Base-by-base conservation (phyloP, 1,284 basidiomycete species). In the Fomitopsis palustris region DNA sequence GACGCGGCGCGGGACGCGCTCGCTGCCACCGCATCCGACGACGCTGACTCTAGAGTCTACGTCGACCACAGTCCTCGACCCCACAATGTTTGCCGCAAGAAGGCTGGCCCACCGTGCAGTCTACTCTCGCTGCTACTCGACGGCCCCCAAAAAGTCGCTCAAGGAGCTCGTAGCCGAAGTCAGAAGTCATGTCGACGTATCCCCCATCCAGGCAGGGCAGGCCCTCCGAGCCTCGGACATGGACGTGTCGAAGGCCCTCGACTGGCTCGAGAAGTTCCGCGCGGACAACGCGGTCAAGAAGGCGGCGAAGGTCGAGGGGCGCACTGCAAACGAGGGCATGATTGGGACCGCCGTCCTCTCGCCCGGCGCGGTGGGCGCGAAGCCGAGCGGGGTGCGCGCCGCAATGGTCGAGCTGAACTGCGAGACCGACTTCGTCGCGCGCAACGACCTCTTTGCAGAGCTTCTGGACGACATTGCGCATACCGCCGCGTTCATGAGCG, bases 381-480 rank as follows among this genome's bases (percentile, higher is more conserved):
- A 69, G 17, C 68, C 70, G 39, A 76, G 79, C 4, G 82, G 83
- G 27, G 79, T 92, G 43, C 83, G 92, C 27, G 94, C 91, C 6
- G 87, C 89, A 14, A 92, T 98, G 81, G 80, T 98, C 60, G 96
- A 98, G 74, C 81, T 98, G 62, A 95, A 94, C 69, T 98, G 96
- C 79, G 96, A 98, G 78, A 98, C 96, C 43, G 96, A 98, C 76
- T 98, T 98, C 73, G 96, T 98, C 14, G 93, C 88, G 17, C 79
- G 93, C 64, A 96, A 95, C 70, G 85, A 90, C 60, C 80, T 96
- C 9, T 98, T 98, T 69, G 80, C 83, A 7, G 81, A 82, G 60
- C 83, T 96, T 31, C 88, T 92, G 14, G 80, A 83, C 39, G 88
- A 94, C 64, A 88, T 98, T 64, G 90, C 94, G 3, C 88, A 94